Conservation (phyloP, 257 asterid genomes). For the Paulownia fortunei region DNA sequence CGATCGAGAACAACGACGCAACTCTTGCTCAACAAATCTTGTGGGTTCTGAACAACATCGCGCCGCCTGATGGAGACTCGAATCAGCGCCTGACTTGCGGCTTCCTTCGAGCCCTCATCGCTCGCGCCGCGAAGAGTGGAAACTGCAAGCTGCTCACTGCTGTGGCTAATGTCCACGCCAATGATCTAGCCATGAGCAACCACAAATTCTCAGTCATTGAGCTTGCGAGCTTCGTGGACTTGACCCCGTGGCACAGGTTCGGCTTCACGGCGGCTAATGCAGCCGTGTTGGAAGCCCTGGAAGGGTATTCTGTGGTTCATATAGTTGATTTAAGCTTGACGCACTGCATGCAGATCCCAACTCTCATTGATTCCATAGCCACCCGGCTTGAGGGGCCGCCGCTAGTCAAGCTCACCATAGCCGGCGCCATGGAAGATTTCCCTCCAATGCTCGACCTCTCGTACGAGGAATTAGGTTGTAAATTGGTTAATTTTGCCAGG, state of each 20-base stretch:
- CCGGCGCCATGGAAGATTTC: conserved; percentile 62
- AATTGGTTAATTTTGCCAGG: conserved; percentile 77
- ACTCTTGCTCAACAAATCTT: conserved; percentile 90
- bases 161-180: conserved; percentile 52
- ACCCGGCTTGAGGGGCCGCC: conserved; percentile 67
- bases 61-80: conserved; percentile 96
- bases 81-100: conserved; percentile 87
- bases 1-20: conserved; percentile 87
- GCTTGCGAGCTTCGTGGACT: conserved; percentile 84
- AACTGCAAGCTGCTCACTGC: conserved; percentile 69
- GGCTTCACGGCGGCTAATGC: conserved; percentile 94
- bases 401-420: conserved; percentile 71
- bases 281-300: conserved; percentile 78
- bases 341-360: conserved; percentile 96
- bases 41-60: conserved; percentile 96
- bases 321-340: conserved; percentile 85
- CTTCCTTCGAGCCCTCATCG: conserved; percentile 84
- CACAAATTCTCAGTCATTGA: conserved; percentile 82
- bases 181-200: conserved; percentile 36
- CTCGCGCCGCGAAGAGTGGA: conserved; percentile 76
- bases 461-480: conserved; percentile 76
- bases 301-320: conserved; percentile 66
- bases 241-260: conserved; percentile 97
- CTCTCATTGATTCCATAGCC: conserved; percentile 78
- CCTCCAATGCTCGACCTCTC: conserved; percentile 85